Conservation (phyloP, 2,329 filamentous ascomycete genomes). For the Aspergillus calidoustus region DNA sequence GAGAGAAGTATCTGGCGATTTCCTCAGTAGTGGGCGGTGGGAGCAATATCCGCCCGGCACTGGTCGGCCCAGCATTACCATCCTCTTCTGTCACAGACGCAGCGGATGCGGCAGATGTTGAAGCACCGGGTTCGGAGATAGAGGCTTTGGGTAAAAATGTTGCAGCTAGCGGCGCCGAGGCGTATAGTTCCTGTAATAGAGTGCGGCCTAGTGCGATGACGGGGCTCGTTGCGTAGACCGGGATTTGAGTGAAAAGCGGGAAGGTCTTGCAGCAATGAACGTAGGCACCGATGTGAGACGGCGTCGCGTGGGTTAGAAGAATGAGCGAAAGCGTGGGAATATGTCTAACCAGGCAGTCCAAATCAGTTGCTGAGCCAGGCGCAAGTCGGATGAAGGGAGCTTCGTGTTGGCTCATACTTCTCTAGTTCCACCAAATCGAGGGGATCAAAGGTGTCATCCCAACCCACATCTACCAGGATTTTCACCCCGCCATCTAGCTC, state of each 20-base stretch:
- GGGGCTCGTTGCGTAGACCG: slow-evolving; percentile 90
- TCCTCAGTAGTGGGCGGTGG: slow-evolving; percentile 81
- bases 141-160: slow-evolving; percentile 77
- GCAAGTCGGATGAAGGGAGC: neutral
- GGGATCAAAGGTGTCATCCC: slow-evolving; percentile 89
- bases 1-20: slow-evolving; percentile 87
- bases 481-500: slow-evolving; percentile 98
- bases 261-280: slow-evolving; percentile 98
- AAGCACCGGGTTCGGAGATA: slow-evolving; percentile 63
- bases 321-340: slow-evolving; percentile 90
- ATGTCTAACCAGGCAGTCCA: slow-evolving; percentile 61
- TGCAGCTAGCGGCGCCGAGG: slow-evolving; percentile 83
- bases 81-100: slow-evolving; percentile 34
- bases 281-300: slow-evolving; percentile 88
- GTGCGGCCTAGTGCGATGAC: slow-evolving; percentile 93
- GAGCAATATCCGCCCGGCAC: slow-evolving; percentile 55
- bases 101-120: slow-evolving; percentile 46
- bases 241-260: slow-evolving; percentile 86
- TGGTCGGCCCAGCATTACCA: slow-evolving; percentile 37
- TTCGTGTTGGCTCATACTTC: slow-evolving; percentile 64
- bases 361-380: neutral
- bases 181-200: slow-evolving; percentile 87
- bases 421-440: slow-evolving; percentile 84
- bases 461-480: slow-evolving; percentile 90
- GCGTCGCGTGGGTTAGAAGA: slow-evolving; percentile 91